Evolutionary conservation across 2,329 filamentous ascomycete species (phyloP), one percentile per base, ranked within the genome.

Genomic region (Proliferodiscus dingleyae): DNA sequence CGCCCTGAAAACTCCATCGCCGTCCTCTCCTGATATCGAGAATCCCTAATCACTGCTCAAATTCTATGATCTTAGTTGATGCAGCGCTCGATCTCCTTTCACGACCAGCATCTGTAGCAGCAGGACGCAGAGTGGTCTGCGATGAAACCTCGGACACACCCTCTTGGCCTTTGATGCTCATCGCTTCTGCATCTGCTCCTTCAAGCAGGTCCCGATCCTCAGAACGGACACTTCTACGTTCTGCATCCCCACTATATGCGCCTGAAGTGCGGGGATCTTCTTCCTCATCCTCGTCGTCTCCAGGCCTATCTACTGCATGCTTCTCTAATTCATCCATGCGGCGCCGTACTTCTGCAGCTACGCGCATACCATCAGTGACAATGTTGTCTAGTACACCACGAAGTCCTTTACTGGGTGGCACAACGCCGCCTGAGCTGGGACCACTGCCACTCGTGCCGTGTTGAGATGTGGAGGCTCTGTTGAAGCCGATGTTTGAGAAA

Each of bases 321-420:
- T 83, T 85, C 67, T 96, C 91, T 54, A 96, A 70, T 62, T 97
- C 93, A 52, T 98, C 91, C 85, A 97, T 95, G 36, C 90, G 78
- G 59, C 90, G 81, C 55, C 87, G 78, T 41, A 98, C 91, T 65
- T 98, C 93, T 1, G 85, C 87, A 0, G 93, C 93, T 47, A 97
- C 91, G 26, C 91, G 84, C 83, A 97, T 96, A 33, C 93, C 93
- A 63, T 98, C 93, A 2, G 87, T 95, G 53, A 97, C 93, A 59
- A 98, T 97, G 59, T 95, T 95, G 69, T 98, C 93, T 30, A 98
- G 73, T 48, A 98, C 93, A 16, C 93, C 93, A 33, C 93, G 79
- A 1, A 98, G 75, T 18, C 93, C 89, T 54, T 90, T 85, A 15
- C 77, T 76, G 1, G 80, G 57, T 45, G 60, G 55, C 10, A 63